Evolutionary conservation across 305 asterid species (phyloP).

Genomic region (Fraxinus paxiana): DNA sequence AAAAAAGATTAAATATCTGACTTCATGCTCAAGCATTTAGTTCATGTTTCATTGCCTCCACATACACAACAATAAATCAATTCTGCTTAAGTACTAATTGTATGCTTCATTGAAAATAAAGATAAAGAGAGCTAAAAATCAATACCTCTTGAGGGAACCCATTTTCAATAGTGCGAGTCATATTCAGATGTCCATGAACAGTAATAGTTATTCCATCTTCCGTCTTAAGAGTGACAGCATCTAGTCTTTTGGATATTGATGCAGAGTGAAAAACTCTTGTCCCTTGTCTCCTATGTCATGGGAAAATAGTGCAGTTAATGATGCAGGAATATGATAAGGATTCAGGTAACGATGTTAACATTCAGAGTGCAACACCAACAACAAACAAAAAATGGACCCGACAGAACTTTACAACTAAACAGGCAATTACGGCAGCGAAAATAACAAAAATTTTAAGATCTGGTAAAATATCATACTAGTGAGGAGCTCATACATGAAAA

Average conservation of each 20-base stretch:
- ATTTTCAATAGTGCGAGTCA: constrained; percentile 43
- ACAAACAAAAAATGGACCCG: constrained; percentile 13
- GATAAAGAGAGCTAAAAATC: constrained; percentile 4
- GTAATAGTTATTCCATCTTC: constrained; percentile 55
- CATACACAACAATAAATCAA: neutral
- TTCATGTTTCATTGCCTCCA: neutral
- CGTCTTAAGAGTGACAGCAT: constrained; percentile 53
- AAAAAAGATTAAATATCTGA: neutral
- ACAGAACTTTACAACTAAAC: neutral
- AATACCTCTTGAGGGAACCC: constrained; percentile 66
- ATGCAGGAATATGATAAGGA: neutral
- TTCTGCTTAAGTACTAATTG: neutral
- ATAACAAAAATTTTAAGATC: neutral
- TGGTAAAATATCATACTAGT: neutral
- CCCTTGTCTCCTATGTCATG: constrained; percentile 39
- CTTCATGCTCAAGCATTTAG: neutral
- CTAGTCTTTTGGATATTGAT: constrained; percentile 49
- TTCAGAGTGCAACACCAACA: neutral
- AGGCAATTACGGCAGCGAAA: constrained; percentile 4
- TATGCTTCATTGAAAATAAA: neutral
- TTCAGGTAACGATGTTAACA: neutral
- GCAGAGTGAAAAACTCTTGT: constrained; percentile 52
- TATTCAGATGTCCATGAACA: constrained; percentile 52
- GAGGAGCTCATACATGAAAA: neutral
- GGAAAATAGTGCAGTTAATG: constrained; percentile 10